Percentiles rank a stretch among this genome's conserved stretches.
phyloP scores from a whole-genome alignment of 495 filamentous ascomycete species.

The Penicillium pancosmium region DNA sequence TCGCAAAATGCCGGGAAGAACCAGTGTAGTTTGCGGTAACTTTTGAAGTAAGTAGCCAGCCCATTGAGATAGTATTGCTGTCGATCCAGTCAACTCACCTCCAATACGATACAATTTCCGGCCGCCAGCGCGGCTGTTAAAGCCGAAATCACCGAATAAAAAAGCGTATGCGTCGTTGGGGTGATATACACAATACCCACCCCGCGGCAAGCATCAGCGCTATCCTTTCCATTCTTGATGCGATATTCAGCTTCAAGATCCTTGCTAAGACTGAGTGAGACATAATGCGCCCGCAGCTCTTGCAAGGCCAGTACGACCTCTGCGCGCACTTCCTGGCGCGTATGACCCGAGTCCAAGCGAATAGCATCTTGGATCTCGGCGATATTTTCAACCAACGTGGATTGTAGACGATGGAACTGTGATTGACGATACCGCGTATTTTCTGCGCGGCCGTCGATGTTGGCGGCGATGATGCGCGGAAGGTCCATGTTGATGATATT shows the following conservation, averaged over 20 bases:
- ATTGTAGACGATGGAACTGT: constrained; percentile 48
- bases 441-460: constrained; percentile 49
- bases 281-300: constrained; percentile 48
- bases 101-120: constrained; percentile 55
- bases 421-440: constrained; percentile 50
- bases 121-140: constrained; percentile 52
- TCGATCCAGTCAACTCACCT: constrained; percentile 35
- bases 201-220: constrained; percentile 24
- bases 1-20: constrained; percentile 38
- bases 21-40: constrained; percentile 42
- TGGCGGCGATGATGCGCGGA: constrained; percentile 41
- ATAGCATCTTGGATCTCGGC: constrained; percentile 43
- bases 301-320: constrained; percentile 46
- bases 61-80: neutral
- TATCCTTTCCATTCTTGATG: constrained; percentile 47
- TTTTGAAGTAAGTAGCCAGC: constrained; percentile 13
- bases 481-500: constrained; percentile 33
- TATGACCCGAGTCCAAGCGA: constrained; percentile 36
- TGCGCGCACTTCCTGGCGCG: constrained; percentile 39
- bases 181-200: constrained; percentile 56
- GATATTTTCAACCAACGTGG: constrained; percentile 33
- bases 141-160: constrained; percentile 51
- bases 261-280: constrained; percentile 37
- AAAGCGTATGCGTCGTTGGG: constrained; percentile 48
- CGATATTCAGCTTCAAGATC: constrained; percentile 51